Percentiles rank a stretch among this genome's conserved stretches.
phyloP scores from a whole-genome alignment of 345 rosid species.

The Brassica juncea region DNA sequence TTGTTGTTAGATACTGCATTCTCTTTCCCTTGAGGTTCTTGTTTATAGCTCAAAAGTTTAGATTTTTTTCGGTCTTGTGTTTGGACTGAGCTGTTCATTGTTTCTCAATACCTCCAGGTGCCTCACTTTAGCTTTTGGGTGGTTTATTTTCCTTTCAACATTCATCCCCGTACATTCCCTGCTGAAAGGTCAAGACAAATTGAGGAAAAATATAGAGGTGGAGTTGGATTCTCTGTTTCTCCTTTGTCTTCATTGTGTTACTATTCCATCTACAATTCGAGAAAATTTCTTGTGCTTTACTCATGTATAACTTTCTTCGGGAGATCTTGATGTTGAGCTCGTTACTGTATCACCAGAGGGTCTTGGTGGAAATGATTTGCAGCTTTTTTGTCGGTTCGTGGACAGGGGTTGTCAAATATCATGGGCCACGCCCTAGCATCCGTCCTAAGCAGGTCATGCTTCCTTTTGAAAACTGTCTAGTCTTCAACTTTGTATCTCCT shows the following conservation, averaged over 20 bases:
- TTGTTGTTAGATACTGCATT: constrained; percentile 73
- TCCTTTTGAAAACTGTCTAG: background rate
- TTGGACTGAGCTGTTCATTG: constrained; percentile 5
- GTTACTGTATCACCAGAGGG: constrained; percentile 58
- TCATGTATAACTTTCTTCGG: background rate
- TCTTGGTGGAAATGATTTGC: constrained; percentile 94
- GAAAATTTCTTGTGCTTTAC: background rate
- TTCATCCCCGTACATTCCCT: constrained; percentile 75
- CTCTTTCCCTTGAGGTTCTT: constrained; percentile 77
- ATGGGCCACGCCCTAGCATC: constrained; percentile 94
- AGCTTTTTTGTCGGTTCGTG: constrained; percentile 99
- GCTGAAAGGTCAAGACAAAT: constrained; percentile 72
- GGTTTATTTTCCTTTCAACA: constrained; percentile 83
- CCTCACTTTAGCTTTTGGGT: constrained; percentile 74
- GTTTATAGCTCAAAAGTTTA: background rate
- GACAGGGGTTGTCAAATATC: constrained; percentile 97
- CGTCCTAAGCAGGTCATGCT: constrained; percentile 87
- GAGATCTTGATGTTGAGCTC: constrained; percentile 9
- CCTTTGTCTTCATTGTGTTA: background rate
- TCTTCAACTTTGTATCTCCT: background rate
- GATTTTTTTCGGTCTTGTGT: background rate
- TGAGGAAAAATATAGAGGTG: constrained; percentile 91
- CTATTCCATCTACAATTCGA: background rate
- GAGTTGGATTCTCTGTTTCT: constrained; percentile 31
- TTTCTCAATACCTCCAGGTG: constrained; percentile 53